A percentile compares a stretch with the other conserved stretches of the same genome.
These are phyloP conservation scores for Clonostachys chloroleuca DNA, from an alignment of 2,329 filamentous ascomycete species.

Conservation along the genomic window DNA sequence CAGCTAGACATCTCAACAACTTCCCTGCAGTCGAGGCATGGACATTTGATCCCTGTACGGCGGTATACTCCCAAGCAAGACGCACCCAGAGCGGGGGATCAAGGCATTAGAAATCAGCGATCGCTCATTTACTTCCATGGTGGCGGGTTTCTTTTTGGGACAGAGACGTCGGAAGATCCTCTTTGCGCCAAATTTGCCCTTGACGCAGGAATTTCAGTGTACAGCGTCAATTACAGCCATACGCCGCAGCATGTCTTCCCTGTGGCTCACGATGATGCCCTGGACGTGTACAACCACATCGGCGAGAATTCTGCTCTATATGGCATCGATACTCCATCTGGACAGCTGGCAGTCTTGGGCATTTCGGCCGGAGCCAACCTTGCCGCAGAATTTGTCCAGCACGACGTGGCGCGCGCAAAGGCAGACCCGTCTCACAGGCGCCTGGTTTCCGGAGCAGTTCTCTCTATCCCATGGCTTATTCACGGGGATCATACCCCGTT, in stretches of 20 bases:
- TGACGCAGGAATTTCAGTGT: slow-evolving; percentile 28
- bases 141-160: slow-evolving; percentile 48
- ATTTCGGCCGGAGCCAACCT: slow-evolving; percentile 36
- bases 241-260: slow-evolving; percentile 43
- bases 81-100: background rate
- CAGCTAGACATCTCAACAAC: background rate
- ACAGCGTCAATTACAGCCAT: slow-evolving; percentile 49
- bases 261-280: slow-evolving; percentile 39
- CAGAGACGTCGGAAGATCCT: slow-evolving; percentile 40
- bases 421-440: background rate
- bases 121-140: slow-evolving; percentile 40
- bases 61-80: background rate
- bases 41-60: background rate
- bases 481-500: slow-evolving; percentile 15
- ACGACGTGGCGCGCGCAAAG: background rate
- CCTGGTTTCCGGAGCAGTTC: slow-evolving; percentile 35
- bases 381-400: slow-evolving; percentile 15
- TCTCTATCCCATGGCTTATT: slow-evolving; percentile 37
- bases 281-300: slow-evolving; percentile 46
- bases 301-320: slow-evolving; percentile 29
- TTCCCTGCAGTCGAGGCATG: background rate
- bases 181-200: slow-evolving; percentile 36
- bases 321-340: slow-evolving; percentile 10
- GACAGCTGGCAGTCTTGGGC: slow-evolving; percentile 25
- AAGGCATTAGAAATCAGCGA: slow-evolving; percentile 4